A percentile compares a stretch with the other conserved stretches of the same genome.
These are phyloP conservation scores for Aspergillus ruber DNA, from an alignment of 2,329 filamentous ascomycete genomes.

Conservation along the genomic window DNA sequence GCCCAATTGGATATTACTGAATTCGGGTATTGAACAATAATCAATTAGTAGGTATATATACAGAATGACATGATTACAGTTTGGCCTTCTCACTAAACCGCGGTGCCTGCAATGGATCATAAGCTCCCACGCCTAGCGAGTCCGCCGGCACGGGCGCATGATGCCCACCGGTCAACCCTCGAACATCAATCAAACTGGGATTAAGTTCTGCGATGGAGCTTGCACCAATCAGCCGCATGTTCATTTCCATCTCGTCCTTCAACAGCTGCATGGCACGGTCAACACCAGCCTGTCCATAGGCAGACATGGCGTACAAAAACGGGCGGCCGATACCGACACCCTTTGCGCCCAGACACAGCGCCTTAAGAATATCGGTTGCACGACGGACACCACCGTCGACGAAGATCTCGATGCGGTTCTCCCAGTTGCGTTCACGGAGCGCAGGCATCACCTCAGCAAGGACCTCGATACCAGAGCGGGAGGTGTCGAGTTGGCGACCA, in stretches of 20 bases:
- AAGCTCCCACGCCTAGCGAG: constrained; percentile 52
- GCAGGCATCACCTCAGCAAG: constrained; percentile 90
- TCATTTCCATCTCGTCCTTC: constrained; percentile 98
- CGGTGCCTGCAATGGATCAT: constrained; percentile 49
- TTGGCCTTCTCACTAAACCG: constrained; percentile 45
- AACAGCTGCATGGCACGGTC: constrained; percentile 87
- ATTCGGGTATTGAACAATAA: not conserved
- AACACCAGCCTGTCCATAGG: constrained; percentile 81
- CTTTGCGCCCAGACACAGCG: constrained; percentile 81
- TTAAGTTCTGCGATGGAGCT: constrained; percentile 69
- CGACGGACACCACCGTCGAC: constrained; percentile 86
- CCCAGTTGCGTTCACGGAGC: constrained; percentile 64
- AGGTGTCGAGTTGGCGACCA: constrained; percentile 86
- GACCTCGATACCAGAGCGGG: constrained; percentile 81
- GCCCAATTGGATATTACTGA: too few relatives aligned
- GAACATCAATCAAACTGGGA: constrained; percentile 70
- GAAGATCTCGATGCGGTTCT: constrained; percentile 76
- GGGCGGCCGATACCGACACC: constrained; percentile 92
- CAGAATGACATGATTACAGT: constrained; percentile 20
- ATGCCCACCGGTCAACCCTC: constrained; percentile 58
- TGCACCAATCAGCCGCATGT: constrained; percentile 88
- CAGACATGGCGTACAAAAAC: constrained; percentile 93
- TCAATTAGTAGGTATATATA: not conserved
- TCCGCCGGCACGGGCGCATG: constrained; percentile 55
- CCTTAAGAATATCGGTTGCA: constrained; percentile 92